These are phyloP conservation scores for Sporobolomyces pararoseus DNA, from an alignment of 768 basidiomycete species.

Conservation along the genomic window DNA sequence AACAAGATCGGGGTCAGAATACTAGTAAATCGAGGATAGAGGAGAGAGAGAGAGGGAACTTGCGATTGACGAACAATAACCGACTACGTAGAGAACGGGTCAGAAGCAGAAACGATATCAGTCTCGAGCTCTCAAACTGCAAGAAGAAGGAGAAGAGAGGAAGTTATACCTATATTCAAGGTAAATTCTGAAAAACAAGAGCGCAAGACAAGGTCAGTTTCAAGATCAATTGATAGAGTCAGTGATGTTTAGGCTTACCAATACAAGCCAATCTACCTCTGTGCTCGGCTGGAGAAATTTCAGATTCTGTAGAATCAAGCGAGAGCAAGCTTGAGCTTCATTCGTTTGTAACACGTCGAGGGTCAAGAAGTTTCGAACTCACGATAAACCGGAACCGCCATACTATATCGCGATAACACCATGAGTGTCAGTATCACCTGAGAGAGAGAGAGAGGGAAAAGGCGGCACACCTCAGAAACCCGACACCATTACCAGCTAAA, in stretches of 20 bases:
- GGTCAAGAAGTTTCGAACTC: not conserved
- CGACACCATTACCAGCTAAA: constrained; percentile 83
- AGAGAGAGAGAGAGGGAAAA: too few relatives aligned
- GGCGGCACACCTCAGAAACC: constrained; percentile 71
- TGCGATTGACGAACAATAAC: constrained; percentile 85
- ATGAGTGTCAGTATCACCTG: constrained; percentile 20
- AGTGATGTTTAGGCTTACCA: constrained; percentile 37
- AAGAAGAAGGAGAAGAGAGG: not conserved
- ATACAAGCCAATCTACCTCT: constrained; percentile 88
- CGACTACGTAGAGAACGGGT: constrained; percentile 72
- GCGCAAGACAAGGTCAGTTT: not conserved
- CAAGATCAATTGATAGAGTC: too few relatives aligned
- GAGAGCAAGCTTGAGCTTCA: too few relatives aligned
- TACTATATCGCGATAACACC: constrained; percentile 54
- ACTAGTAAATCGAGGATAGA: not conserved
- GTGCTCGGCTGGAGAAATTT: constrained; percentile 86
- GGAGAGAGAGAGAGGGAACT: constrained; percentile 47
- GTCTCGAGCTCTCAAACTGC: not conserved
- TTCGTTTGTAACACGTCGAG: too few relatives aligned
- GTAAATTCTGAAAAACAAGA: constrained; percentile 2
- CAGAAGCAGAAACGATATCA: not conserved
- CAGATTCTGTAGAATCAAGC: constrained; percentile 57
- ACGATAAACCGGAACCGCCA: constrained; percentile 92
- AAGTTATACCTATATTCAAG: constrained; percentile 12
- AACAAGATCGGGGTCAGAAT: not conserved